Evolutionary conservation across 2,329 filamentous ascomycete genomes (phyloP), one percentile per base, ranked within the genome.

Genomic region (Mycogone perniciosa): DNA sequence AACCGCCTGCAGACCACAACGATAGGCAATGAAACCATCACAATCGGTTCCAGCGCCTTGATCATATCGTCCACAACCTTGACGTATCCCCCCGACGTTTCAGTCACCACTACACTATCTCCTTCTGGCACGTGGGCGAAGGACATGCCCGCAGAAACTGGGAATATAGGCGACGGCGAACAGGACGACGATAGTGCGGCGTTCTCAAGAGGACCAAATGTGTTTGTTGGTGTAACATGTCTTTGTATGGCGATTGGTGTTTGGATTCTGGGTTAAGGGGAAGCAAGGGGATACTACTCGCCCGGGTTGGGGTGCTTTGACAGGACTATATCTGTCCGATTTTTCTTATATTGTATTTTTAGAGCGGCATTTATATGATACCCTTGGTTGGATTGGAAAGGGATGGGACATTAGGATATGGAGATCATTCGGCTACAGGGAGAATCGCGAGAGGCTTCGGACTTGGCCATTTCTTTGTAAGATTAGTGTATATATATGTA

Each of bases 31-130:
- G 65, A 77, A 57, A 76, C 68, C 0, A 61, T 80, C 31, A 76
- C 71, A 0, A 71, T 79, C 35, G 75, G 71, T 1, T 71, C 77
- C 2, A 60, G 57, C 6, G 78, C 76, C n/a, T 64, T 81, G 8
- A 64, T 64, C 5, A 66, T 78, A 39, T 68, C 69, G 13, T 73
- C 73, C 0, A 64, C 76, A 54, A 79, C 68, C 4, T 58, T 78
- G 27, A 56, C 61, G 5, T 71, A 69, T 48, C 76, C 76, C 0
- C 74, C 77, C 53, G 75, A 70, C 2, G 65, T 70, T 4, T 73
- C 68, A 1, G 64, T 68, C 10, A 68, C 71, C 3, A 69, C 71
- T 1, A 71, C 69, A 5, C 67, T 77, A n/a, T 61, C 60, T 5
- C 64, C 65, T 8, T 60, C 63, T 10, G 60, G 54, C 41, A 67